Base-by-base conservation (phyloP, 306 rosid species). In the Abrus pulchellus region DNA sequence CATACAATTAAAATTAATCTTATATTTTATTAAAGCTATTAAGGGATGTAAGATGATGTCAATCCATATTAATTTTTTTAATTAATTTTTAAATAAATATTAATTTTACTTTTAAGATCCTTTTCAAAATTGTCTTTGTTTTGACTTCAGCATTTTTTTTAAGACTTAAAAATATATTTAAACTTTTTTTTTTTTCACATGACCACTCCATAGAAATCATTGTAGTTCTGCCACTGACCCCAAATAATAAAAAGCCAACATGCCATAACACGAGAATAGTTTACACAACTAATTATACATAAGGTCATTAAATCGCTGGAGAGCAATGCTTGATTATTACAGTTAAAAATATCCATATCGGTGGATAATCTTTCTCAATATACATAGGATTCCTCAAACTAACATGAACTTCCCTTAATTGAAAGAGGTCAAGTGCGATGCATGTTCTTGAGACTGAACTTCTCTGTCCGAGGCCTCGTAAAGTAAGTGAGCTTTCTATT, bases 321-420 rank as follows among this genome's bases (percentile, higher is more conserved):
- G 43, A 62, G 34, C 68, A 2, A 34, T 34, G 66, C 28, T 32
- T 34, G 10, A 62, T 12, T 59, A 3, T 62, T 62, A 59, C 28
- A 2, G 10, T 12, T 10, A 60, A 34, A 34, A 62, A 36, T 2
- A 11, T 32, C 20, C 64, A 29, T 34, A 62, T 34, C 40, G 29
- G 65, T 59, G 65, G 14, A 59, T 30, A 30, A 59, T 59, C 40
- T 59, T 59, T 59, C 65, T 59, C 65, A 30, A 59, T 40, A 65
- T 73, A 55, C 41, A 53, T 30, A 38, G 43, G 71, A 81, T 71
- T 61, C 86, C 68, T 60, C 36, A 12, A 76, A 68, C 83, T 79
- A 83, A 60, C 67, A 55, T 72, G 1, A 49, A 81, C 78, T 84
- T 32, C 33, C 72, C 43, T 72, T 49, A 63, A 79, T 52, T 76